Base-by-base conservation (phyloP, 495 filamentous ascomycete genomes). In the Penicillium pancosmium region DNA sequence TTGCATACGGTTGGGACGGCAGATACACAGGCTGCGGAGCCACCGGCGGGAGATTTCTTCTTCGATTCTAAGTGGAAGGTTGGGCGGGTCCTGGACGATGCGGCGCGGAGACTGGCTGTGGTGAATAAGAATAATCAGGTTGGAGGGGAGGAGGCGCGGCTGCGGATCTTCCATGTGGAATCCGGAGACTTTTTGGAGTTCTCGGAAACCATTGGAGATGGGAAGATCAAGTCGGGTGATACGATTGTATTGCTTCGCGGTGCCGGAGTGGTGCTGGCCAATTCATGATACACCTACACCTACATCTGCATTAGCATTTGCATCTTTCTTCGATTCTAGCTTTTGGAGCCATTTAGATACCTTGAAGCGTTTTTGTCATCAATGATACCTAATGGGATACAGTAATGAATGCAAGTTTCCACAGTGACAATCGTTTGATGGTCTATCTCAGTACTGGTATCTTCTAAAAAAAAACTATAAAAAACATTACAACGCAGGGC, bases 111-210 rank as follows among this genome's bases (percentile, higher is more conserved):
- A 60, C 69, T 97, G 56, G 86, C 89, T 68, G 86, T 97, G 38
- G 80, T 90, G 73, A 97, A 97, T 71, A 63, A 95, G 59, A 97
- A 97, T 67, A 97, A 97, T 69, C 82, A 91, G 55, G 87, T 80
- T 18, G 84, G 81, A 27, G 82, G 88, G 15, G 91, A 96, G 77
- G 86, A 89, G 73, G 88, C 90, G 33, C 84, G 85, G 67, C 65
- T 98, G 61, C 71, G 93, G 38, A 84, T 98, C 2, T 98, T 94
- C 56, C 93, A 98, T 72, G 89, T 97, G 0, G 94, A 98, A 68
- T 88, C 86, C 0, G 95, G 95, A 1, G 75, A 91, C 55, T 76
- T 98, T 57, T 68, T 98, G 61, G 89, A 89, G 49, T 98, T 97
- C 72, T 84, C 83, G 21, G 92, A 97, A 73, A 89, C 92, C 73